phyloP scores from a whole-genome alignment of 2,329 filamentous ascomycete genomes.

The Pyricularia sp. region DNA sequence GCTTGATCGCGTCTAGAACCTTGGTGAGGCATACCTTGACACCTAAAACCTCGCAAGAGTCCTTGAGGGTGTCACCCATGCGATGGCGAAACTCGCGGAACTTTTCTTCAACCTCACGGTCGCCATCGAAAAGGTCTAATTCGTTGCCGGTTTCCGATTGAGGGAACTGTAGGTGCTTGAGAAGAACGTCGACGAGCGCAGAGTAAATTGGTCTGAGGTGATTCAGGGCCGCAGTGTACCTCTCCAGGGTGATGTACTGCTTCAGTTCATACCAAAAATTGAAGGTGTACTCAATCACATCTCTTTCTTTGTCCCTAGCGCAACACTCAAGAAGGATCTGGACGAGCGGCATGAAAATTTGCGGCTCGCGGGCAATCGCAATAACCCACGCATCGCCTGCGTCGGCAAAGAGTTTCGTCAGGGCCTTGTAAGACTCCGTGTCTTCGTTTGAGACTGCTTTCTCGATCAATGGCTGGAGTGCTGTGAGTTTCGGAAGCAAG shows the following conservation, averaged over 20 bases:
- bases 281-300: constrained; percentile 89
- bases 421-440: constrained; percentile 68
- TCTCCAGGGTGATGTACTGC: constrained; percentile 83
- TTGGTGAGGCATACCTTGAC: constrained; percentile 84
- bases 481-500: constrained; percentile 69
- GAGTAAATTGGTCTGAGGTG: constrained; percentile 73
- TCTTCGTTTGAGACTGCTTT: constrained; percentile 71
- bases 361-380: constrained; percentile 71
- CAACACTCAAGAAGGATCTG: constrained; percentile 89
- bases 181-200: constrained; percentile 82
- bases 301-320: constrained; percentile 71
- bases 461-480: constrained; percentile 62
- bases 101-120: constrained; percentile 90
- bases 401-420: constrained; percentile 84
- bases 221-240: constrained; percentile 70
- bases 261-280: constrained; percentile 98
- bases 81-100: constrained; percentile 93
- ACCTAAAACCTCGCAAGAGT: constrained; percentile 91
- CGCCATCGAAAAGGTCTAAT: constrained; percentile 82
- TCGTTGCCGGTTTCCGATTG: constrained; percentile 60
- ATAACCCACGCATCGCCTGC: constrained; percentile 92
- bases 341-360: constrained; percentile 71
- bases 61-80: constrained; percentile 96
- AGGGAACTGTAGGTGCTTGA: constrained; percentile 82
- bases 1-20: constrained; percentile 70